These are phyloP conservation scores for Talaromyces ruber DNA, from an alignment of 495 filamentous ascomycete species.

Conservation along the genomic window DNA sequence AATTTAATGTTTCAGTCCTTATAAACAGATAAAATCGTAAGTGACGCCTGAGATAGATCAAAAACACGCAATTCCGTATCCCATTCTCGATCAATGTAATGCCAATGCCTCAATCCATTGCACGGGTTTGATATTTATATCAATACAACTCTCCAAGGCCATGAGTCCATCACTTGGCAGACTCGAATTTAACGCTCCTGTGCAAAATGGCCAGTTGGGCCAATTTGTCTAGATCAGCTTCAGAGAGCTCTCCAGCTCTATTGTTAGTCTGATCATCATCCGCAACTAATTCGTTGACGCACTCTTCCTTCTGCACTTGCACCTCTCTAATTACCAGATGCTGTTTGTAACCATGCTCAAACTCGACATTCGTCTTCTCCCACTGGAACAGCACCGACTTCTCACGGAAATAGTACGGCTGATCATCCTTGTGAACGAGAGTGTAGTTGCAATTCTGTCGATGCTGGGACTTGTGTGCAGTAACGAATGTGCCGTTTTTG, in stretches of 20 bases:
- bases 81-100: neutral
- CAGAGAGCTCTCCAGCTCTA: neutral
- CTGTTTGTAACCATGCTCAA: conserved; percentile 20
- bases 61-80: neutral
- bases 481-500: conserved; percentile 26
- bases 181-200: neutral
- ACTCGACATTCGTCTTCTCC: conserved; percentile 19
- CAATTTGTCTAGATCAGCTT: neutral
- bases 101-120: neutral
- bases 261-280: neutral
- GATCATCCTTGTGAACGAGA: conserved; percentile 28
- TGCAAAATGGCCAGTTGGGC: neutral
- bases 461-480: conserved; percentile 27
- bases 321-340: neutral
- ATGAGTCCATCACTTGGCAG: neutral
- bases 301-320: neutral
- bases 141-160: neutral
- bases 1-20: neutral
- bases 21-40: neutral
- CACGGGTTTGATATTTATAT: neutral
- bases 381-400: conserved; percentile 20
- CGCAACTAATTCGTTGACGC: neutral
- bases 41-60: neutral
- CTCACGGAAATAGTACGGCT: conserved; percentile 27
- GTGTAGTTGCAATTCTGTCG: conserved; percentile 26